phyloP scores from a whole-genome alignment of 805 yeast genomes.

The Candida ulmi region DNA sequence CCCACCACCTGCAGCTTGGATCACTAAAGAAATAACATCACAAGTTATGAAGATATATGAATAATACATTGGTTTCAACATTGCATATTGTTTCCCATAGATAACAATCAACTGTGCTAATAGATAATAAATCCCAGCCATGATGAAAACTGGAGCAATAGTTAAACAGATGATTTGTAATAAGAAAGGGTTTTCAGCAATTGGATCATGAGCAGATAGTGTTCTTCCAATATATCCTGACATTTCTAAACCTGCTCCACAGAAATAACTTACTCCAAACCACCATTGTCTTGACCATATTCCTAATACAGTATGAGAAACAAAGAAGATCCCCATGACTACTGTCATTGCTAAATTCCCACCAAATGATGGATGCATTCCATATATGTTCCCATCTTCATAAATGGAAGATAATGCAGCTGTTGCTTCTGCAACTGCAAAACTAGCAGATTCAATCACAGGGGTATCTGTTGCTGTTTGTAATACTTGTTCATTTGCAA shows the following conservation, averaged over 20 bases:
- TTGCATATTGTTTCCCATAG: constrained; percentile 50
- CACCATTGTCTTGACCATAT: constrained; percentile 52
- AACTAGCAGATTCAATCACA: constrained; percentile 9
- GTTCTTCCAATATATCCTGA: constrained; percentile 64
- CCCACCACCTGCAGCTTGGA: constrained; percentile 80
- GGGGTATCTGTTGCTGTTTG: constrained; percentile 10
- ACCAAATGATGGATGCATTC: constrained; percentile 43
- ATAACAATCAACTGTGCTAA: constrained; percentile 63
- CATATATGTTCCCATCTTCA: constrained; percentile 24
- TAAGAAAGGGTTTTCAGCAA: constrained; percentile 38
- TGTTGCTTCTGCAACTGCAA: constrained; percentile 3
- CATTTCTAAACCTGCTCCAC: constrained; percentile 55
- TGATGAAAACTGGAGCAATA: constrained; percentile 75
- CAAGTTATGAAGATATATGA: constrained; percentile 59
- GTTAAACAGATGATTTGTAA: constrained; percentile 67
- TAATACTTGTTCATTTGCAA: constrained; percentile 12
- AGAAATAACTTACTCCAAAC: constrained; percentile 52
- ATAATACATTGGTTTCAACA: constrained; percentile 51
- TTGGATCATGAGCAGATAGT: constrained; percentile 34
- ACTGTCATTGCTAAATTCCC: constrained; percentile 56
- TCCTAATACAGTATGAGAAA: constrained; percentile 37
- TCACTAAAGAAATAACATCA: constrained; percentile 56
- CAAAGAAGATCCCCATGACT: constrained; percentile 44
- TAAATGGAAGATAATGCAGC: constrained; percentile 4
- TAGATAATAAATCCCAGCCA: constrained; percentile 77